Percentiles rank a stretch among this genome's conserved stretches.
These are phyloP conservation scores for Candida nemodendra DNA, from an alignment of 805 yeast genomes.

Conservation along the genomic window DNA sequence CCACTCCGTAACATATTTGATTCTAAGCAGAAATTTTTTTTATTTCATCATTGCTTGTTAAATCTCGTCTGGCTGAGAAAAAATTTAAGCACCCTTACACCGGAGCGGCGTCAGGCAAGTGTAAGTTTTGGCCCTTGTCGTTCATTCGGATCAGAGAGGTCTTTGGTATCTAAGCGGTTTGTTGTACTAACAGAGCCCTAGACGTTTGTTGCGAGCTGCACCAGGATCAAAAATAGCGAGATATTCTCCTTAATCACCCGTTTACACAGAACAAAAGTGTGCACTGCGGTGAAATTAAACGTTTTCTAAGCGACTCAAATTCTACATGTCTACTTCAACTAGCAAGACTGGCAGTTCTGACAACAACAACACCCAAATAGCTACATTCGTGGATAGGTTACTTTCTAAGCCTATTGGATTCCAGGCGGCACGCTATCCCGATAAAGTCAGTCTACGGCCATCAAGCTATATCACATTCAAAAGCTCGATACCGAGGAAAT, in stretches of 20 bases:
- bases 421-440: constrained; percentile 58
- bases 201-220: too few relatives aligned
- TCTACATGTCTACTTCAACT: constrained; percentile 5
- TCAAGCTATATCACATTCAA: constrained; percentile 44
- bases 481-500: constrained; percentile 19
- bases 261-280: too few relatives aligned
- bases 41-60: background rate
- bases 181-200: too few relatives aligned
- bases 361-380: constrained; percentile 17
- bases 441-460: constrained; percentile 44
- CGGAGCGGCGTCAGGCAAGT: background rate
- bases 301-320: background rate
- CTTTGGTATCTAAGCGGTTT: too few relatives aligned
- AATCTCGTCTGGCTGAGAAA: background rate
- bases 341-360: constrained; percentile 4
- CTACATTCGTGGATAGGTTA: constrained; percentile 64
- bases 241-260: background rate
- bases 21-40: too few relatives aligned
- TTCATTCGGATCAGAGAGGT: background rate
- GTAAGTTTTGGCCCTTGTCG: background rate
- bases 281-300: too few relatives aligned
- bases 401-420: constrained; percentile 62
- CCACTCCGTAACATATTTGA: too few relatives aligned
- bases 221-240: background rate
- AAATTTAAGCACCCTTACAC: background rate